These are phyloP conservation scores for Fallopia convolvulus DNA, from an alignment of 148 eudicot species.

Conservation along the genomic window DNA sequence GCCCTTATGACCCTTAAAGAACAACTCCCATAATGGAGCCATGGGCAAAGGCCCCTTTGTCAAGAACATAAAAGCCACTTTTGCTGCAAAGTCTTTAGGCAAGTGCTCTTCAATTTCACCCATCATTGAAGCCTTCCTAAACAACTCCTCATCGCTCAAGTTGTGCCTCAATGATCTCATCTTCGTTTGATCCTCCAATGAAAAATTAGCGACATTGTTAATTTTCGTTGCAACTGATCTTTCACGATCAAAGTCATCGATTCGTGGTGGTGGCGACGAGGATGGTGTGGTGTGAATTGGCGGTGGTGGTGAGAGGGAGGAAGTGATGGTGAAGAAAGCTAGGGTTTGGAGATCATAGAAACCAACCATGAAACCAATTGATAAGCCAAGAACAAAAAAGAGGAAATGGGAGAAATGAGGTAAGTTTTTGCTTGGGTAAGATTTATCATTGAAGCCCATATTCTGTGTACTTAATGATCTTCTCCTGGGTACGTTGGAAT, in stretches of 20 bases:
- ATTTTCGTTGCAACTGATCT: too few relatives aligned
- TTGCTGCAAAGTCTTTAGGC: conserved; percentile 18
- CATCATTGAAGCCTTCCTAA: conserved; percentile 41
- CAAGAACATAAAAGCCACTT: conserved; percentile 82
- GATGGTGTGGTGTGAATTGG: neutral
- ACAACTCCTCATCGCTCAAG: conserved; percentile 57
- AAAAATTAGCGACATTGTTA: neutral
- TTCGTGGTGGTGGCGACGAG: neutral
- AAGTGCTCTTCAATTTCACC: conserved; percentile 21
- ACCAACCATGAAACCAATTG: conserved; percentile 38
- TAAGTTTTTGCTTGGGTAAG: neutral
- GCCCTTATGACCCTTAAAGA: conserved; percentile 52
- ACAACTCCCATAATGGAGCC: conserved; percentile 63
- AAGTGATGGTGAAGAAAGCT: conserved; percentile 15
- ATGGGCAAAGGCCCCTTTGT: conserved; percentile 59
- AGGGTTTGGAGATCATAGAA: conserved; percentile 27
- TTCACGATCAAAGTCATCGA: neutral
- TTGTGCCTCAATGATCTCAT: conserved; percentile 24
- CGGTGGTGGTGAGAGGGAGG: neutral
- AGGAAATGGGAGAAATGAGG: conserved; percentile 18
- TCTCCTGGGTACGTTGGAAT: too few relatives aligned
- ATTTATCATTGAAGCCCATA: neutral
- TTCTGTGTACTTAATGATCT: neutral
- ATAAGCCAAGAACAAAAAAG: conserved; percentile 40
- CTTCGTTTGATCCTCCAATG: neutral